These are phyloP conservation scores for Clavariopsis aquatica DNA, from an alignment of 495 filamentous ascomycete genomes.

Conservation along the genomic window DNA sequence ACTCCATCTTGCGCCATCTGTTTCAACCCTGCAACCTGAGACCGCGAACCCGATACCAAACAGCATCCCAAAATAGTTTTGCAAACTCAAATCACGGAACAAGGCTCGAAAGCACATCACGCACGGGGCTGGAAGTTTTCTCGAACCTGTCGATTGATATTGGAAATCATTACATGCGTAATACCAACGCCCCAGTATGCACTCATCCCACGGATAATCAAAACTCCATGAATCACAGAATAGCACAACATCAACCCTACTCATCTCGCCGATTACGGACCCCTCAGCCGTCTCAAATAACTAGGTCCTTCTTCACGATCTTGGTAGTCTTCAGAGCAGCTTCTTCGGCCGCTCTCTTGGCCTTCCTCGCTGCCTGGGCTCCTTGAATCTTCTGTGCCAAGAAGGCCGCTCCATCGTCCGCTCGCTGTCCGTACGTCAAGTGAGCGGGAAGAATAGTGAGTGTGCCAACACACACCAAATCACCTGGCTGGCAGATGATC, in stretches of 20 bases:
- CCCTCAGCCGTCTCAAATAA: neutral
- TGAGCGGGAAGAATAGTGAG: conserved; percentile 54
- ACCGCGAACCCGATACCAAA: neutral
- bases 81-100: neutral
- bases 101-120: neutral
- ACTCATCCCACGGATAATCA: neutral
- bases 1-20: neutral
- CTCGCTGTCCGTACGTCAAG: conserved; percentile 47
- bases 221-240: neutral
- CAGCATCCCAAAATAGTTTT: neutral
- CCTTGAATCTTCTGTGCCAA: conserved; percentile 25
- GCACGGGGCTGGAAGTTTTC: neutral
- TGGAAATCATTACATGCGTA: neutral
- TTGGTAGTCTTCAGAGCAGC: neutral
- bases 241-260: neutral
- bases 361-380: conserved; percentile 24
- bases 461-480: conserved; percentile 56
- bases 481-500: conserved; percentile 56
- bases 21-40: neutral
- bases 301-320: neutral
- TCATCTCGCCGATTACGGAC: neutral
- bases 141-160: neutral
- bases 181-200: too few relatives aligned
- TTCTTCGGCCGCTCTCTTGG: conserved; percentile 10
- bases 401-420: conserved; percentile 25